These are phyloP conservation scores for Clathrospora elynae DNA, from an alignment of 2,329 filamentous ascomycete genomes.

Conservation along the genomic window DNA sequence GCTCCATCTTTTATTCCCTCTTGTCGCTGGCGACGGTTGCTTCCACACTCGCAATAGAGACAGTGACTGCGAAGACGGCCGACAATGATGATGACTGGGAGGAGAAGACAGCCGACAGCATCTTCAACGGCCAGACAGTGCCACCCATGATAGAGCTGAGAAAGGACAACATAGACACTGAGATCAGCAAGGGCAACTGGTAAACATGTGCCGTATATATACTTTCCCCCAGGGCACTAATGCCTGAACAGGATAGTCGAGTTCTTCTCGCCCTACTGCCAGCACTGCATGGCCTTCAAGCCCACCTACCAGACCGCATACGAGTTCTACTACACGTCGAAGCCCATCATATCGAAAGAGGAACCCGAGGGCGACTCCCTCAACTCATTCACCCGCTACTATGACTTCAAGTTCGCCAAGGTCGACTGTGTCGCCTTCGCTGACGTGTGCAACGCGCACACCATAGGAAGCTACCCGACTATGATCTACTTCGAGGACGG, in stretches of 20 bases:
- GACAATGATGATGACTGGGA: constrained; percentile 35
- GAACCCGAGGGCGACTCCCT: constrained; percentile 56
- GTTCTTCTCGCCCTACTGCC: constrained; percentile 59
- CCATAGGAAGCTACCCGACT: constrained; percentile 73
- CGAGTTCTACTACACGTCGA: constrained; percentile 92
- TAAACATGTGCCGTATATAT: constrained; percentile 40
- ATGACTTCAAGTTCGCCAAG: constrained; percentile 85
- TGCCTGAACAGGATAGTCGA: constrained; percentile 51
- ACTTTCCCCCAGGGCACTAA: neutral
- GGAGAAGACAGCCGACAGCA: constrained; percentile 52
- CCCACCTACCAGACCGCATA: constrained; percentile 90
- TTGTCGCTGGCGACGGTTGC: constrained; percentile 47
- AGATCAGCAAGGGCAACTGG: constrained; percentile 71
- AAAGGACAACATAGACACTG: constrained; percentile 61
- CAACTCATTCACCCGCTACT: constrained; percentile 77
- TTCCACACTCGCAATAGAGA: constrained; percentile 32
- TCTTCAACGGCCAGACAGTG: constrained; percentile 70
- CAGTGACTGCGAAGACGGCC: constrained; percentile 15
- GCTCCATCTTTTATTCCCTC: constrained; percentile 43
- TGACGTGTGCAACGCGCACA: constrained; percentile 72
- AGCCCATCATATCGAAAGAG: constrained; percentile 62
- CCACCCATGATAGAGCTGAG: constrained; percentile 68
- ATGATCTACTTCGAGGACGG: constrained; percentile 83
- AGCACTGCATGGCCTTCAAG: constrained; percentile 78
- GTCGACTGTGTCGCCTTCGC: constrained; percentile 85